These are phyloP conservation scores for Solanum virginianum DNA, from an alignment of 257 asterid genomes.

Conservation along the genomic window DNA sequence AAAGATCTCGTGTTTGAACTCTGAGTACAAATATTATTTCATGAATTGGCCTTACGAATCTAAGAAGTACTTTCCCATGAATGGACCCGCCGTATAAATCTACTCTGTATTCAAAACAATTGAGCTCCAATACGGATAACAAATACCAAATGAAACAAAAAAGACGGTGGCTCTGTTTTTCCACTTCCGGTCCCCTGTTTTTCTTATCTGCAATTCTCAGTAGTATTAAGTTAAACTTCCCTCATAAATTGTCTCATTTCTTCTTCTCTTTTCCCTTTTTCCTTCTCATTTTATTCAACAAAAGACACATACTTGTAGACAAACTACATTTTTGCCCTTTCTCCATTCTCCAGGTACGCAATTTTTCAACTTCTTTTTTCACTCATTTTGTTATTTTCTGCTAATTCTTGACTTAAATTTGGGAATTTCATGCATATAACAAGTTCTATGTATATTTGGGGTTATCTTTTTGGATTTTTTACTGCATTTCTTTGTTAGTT, in stretches of 20 bases:
- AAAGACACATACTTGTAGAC: conserved; percentile 24
- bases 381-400: background rate
- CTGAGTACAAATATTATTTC: too few species aligned
- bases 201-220: background rate
- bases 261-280: background rate
- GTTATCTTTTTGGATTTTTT: conserved; percentile 20
- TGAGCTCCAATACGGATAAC: accelerated
- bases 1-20: too few species aligned
- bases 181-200: background rate
- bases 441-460: conserved; percentile 18
- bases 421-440: conserved; percentile 2
- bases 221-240: background rate
- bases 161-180: background rate
- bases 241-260: background rate
- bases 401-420: background rate
- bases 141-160: too few species aligned
- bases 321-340: conserved; percentile 1
- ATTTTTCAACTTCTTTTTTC: background rate
- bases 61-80: too few species aligned
- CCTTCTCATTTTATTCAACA: background rate
- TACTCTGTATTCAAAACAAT: too few species aligned
- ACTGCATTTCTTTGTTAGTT: background rate
- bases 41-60: too few species aligned
- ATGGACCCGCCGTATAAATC: accelerated
- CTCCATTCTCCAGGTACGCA: conserved; percentile 7